A percentile compares a stretch with the other conserved stretches of the same genome.
Evolutionary conservation across 2,329 filamentous ascomycete genomes (phyloP).

Genomic region (Metarhizium humberi): DNA sequence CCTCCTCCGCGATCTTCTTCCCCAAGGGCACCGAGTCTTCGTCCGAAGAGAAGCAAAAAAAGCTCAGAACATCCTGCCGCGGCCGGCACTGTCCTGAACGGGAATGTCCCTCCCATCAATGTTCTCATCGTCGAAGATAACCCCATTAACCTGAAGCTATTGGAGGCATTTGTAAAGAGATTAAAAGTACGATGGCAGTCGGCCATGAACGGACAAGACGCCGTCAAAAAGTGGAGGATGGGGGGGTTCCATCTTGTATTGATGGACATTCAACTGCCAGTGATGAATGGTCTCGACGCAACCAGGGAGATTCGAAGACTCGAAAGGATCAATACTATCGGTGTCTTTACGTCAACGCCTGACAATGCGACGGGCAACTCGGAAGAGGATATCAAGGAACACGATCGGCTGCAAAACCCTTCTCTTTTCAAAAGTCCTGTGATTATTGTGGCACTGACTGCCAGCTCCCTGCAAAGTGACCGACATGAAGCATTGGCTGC

Average conservation of each 20-base stretch:
- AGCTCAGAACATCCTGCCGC: slow-evolving; percentile 33
- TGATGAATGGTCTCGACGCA: slow-evolving; percentile 92
- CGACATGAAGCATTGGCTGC: slow-evolving; percentile 89
- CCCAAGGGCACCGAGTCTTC: slow-evolving; percentile 35
- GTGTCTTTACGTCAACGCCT: slow-evolving; percentile 70
- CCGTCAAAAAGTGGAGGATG: slow-evolving; percentile 83
- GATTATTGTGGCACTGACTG: slow-evolving; percentile 94
- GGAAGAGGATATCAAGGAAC: slow-evolving; percentile 42
- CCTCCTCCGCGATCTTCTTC: slow-evolving; percentile 38
- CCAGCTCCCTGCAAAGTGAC: slow-evolving; percentile 89
- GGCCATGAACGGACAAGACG: slow-evolving; percentile 91
- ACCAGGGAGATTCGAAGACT: slow-evolving; percentile 89
- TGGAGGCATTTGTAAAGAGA: slow-evolving; percentile 92
- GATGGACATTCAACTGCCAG: slow-evolving; percentile 96
- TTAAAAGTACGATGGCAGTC: slow-evolving; percentile 94
- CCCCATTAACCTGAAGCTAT: slow-evolving; percentile 87
- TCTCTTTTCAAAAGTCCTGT: slow-evolving; percentile 88
- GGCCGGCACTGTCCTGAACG: slow-evolving; percentile 58
- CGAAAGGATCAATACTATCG: slow-evolving; percentile 85
- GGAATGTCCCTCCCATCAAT: slow-evolving; percentile 87
- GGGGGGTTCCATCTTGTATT: slow-evolving; percentile 93
- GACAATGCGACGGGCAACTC: slow-evolving; percentile 39
- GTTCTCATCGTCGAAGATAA: slow-evolving; percentile 98
- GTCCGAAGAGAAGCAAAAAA: slow-evolving; percentile 46
- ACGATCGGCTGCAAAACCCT: slow-evolving; percentile 60